These are phyloP conservation scores for Chalciporus sphaerocephalus DNA, from an alignment of 768 basidiomycete species.

Conservation along the genomic window DNA sequence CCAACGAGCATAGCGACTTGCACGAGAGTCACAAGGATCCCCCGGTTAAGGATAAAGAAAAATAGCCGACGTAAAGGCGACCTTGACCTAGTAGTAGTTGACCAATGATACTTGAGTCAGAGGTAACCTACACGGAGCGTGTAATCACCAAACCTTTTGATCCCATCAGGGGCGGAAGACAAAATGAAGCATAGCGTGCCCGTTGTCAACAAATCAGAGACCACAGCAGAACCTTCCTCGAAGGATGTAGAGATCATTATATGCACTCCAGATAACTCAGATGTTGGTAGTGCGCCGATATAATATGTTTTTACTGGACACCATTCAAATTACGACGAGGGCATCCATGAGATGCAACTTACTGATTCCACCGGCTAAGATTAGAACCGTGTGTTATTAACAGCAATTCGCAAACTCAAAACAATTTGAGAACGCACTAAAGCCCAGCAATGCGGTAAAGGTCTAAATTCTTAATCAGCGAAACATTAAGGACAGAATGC, in stretches of 20 bases:
- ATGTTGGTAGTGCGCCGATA: too few species aligned
- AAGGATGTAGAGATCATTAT: background rate
- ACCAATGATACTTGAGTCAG: background rate
- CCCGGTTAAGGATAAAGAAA: conserved; percentile 11
- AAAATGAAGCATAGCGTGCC: conserved; percentile 9
- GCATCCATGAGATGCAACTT: too few species aligned
- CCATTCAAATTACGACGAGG: background rate
- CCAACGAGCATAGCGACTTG: conserved; percentile 5
- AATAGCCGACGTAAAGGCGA: conserved; percentile 9
- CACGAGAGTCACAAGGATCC: conserved; percentile 11
- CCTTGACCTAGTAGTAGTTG: conserved; percentile 2
- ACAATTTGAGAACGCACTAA: too few species aligned
- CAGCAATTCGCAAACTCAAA: too few species aligned
- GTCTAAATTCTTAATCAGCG: too few species aligned
- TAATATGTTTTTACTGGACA: too few species aligned
- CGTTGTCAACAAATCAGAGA: conserved; percentile 8
- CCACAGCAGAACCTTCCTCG: conserved; percentile 4
- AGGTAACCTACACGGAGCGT: background rate
- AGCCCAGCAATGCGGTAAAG: too few species aligned
- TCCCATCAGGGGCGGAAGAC: conserved; percentile 4
- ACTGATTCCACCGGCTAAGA: too few species aligned
- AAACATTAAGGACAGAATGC: too few species aligned
- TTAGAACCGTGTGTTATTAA: too few species aligned
- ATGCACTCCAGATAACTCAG: conserved; percentile 1
- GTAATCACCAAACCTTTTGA: conserved; percentile 4